Evolutionary conservation across 331 rosid species (phyloP).

Genomic region (Malus hybrid): DNA sequence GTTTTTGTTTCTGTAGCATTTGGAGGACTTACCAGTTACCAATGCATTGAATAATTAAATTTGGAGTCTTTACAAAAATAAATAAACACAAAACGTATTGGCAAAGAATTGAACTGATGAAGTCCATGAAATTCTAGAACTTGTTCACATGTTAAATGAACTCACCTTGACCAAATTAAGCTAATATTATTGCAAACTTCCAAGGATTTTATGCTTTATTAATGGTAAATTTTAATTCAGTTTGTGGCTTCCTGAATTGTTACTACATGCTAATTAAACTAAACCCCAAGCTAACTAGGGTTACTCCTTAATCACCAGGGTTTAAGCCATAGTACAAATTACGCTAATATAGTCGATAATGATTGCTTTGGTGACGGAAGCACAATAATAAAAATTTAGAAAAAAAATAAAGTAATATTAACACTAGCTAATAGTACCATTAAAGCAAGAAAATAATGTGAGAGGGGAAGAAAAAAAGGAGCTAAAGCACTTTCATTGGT

Average conservation of each 20-base stretch:
- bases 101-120: background rate
- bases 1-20: background rate
- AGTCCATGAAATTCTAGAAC: background rate
- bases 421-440: slow-evolving; percentile 48
- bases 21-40: background rate
- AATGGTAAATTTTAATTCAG: background rate
- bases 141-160: background rate
- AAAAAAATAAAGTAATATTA: slow-evolving; percentile 34
- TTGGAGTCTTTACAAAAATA: background rate
- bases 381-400: slow-evolving; percentile 29
- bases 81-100: background rate
- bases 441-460: slow-evolving; percentile 77
- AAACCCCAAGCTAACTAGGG: slow-evolving; percentile 12
- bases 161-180: background rate
- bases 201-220: background rate
- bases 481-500: slow-evolving; percentile 78
- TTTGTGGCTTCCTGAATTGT: background rate
- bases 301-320: background rate
- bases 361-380: slow-evolving; percentile 71
- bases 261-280: background rate
- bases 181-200: background rate
- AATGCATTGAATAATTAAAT: background rate
- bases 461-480: slow-evolving; percentile 48
- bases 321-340: slow-evolving; percentile 37
- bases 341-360: slow-evolving; percentile 52